Conservation (phyloP, 352 stramenopile species). For the Pythium scleroteichum region DNA sequence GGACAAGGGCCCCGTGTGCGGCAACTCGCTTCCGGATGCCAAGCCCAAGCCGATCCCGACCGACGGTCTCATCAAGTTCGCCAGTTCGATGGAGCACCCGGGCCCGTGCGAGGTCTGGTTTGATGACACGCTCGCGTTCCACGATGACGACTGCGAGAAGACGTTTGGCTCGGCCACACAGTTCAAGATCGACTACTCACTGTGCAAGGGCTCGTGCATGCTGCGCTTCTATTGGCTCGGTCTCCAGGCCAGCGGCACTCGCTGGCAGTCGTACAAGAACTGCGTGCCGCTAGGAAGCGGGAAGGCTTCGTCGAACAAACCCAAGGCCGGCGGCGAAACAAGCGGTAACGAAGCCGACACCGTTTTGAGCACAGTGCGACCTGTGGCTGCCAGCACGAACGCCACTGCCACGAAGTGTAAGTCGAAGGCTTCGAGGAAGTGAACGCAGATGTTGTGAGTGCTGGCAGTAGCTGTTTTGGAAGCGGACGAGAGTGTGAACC, state of each 20-base stretch:
- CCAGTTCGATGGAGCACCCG: not conserved
- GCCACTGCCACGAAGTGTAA: no score
- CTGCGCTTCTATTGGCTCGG: constrained; percentile 26
- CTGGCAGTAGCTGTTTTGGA: no score
- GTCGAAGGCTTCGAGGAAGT: no score
- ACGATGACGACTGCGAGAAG: constrained; percentile 23
- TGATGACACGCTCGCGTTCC: constrained; percentile 13
- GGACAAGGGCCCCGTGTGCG: constrained; percentile 13
- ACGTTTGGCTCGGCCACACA: not conserved
- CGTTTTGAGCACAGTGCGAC: no score
- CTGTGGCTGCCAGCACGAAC: no score
- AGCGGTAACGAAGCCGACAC: no score
- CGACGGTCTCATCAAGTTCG: constrained; percentile 13
- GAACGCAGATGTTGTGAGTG: no score
- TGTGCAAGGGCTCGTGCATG: constrained; percentile 15
- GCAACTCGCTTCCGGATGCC: constrained; percentile 20
- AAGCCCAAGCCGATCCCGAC: constrained; percentile 12
- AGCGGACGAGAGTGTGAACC: no score
- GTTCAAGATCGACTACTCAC: constrained; percentile 18
- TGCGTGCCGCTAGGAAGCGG: not conserved
- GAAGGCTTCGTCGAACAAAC: constrained; percentile 2
- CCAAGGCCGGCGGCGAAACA: not conserved
- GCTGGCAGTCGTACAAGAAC: constrained; percentile 7
- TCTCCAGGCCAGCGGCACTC: constrained; percentile 7
- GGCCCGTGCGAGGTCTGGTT: constrained; percentile 19